phyloP scores from a whole-genome alignment of 2,329 filamentous ascomycete species.

The Claviceps sp. region DNA sequence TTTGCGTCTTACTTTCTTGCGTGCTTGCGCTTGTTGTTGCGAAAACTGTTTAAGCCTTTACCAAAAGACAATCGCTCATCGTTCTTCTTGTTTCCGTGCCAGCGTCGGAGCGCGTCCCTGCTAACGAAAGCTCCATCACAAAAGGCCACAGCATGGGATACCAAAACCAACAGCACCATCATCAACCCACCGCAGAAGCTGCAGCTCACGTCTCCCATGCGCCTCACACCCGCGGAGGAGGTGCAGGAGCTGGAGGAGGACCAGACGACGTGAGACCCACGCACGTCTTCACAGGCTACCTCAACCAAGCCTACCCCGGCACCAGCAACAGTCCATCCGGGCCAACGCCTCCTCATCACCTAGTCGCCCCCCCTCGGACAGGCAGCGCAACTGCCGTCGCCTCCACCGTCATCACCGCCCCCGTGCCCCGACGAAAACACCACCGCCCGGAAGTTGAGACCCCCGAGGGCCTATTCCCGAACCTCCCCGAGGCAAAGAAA shows the following conservation, averaged over 20 bases:
- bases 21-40: too few species aligned
- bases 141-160: constrained; percentile 17
- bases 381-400: too few species aligned
- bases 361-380: too few species aligned
- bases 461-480: constrained; percentile 65
- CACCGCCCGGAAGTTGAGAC: constrained; percentile 39
- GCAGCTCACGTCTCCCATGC: too few species aligned
- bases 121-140: constrained; percentile 12
- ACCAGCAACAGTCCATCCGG: constrained; percentile 26
- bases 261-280: constrained; percentile 55
- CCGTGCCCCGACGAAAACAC: constrained; percentile 19
- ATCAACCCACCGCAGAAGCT: too few species aligned
- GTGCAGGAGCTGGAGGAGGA: constrained; percentile 35
- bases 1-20: too few species aligned
- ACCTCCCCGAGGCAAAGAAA: constrained; percentile 78
- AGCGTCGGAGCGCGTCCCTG: too few species aligned
- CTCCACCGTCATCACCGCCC: too few species aligned
- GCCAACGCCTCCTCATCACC: constrained; percentile 43
- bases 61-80: too few species aligned
- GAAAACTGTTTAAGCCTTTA: too few species aligned
- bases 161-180: too few species aligned
- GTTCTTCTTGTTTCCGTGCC: too few species aligned
- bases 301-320: constrained; percentile 44
- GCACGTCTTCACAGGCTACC: constrained; percentile 62
- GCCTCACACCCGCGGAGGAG: constrained; percentile 9